Evolutionary conservation across 2,329 filamentous ascomycete genomes (phyloP), one percentile per base, ranked within the genome.

Genomic region (Sarocladium kiliense): DNA sequence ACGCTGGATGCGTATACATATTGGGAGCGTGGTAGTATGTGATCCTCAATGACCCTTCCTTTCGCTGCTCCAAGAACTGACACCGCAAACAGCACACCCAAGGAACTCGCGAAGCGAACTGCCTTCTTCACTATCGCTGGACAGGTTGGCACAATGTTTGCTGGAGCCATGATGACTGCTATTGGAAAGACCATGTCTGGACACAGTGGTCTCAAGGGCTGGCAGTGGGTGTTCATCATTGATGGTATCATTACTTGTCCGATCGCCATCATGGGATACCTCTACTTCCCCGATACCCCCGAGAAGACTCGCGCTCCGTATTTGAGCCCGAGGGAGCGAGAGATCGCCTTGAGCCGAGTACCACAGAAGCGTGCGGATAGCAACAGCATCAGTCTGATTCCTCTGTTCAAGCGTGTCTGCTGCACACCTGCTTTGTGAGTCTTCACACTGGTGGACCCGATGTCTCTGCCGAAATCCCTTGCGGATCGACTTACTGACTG

Each of bases 101-200:
- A 18, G 7, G 81, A 85, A 58, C 74, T 85, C 0, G 80, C 78
- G 2, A 85, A 84, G 61, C 73, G 82, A 1, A 77, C 74, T 3
- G 80, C 78, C 26, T 76, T 85, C 27, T 85, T 85, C 63, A 81
- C 78, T 16, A 74, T 78, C 7, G 79, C 77, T 18, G 80, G 79
- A 2, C 72, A 81, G 3, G 76, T 77, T 0, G 81, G 80, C 0
- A 80, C 75, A 0, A 79, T 84, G 74, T 81, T 84, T 56, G 74
- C 75, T 2, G 81, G 80, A 0, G 49, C 78, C 59, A 72, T 84
- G 25, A 79, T 82, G 60, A 77, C 76, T 0, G 77, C 74, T 10
- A 66, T 70, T 6, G 63, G 65, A 34, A 65, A 69, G 18, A 72
- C 70, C 4, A 60, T 67, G 19, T 62, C 77, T 32, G 79, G 79